A percentile compares a stretch with the other conserved stretches of the same genome.
Evolutionary conservation across 202 grass and related monocot species (phyloP).

Genomic region (Carex arenaria): DNA sequence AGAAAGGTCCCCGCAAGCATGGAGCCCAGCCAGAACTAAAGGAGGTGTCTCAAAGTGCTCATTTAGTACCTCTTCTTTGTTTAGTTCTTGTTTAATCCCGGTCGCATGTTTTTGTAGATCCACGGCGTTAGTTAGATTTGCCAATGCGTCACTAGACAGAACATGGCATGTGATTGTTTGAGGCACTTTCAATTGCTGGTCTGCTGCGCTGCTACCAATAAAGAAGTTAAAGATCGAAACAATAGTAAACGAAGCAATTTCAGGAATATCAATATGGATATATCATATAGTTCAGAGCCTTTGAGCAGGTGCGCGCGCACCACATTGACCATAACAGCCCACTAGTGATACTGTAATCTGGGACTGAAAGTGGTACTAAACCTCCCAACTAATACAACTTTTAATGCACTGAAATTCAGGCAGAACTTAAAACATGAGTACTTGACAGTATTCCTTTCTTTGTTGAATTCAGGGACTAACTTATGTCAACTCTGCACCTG

Average conservation of each 20-base stretch:
- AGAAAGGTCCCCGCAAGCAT: conserved; percentile 96
- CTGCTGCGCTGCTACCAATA: conserved; percentile 44
- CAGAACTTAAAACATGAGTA: background rate
- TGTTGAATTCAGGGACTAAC: background rate
- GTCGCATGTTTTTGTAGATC: conserved; percentile 27
- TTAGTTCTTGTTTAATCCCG: conserved; percentile 13
- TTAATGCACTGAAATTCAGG: background rate
- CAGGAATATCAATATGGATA: background rate
- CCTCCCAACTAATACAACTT: background rate
- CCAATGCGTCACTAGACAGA: conserved; percentile 73
- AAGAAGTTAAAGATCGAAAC: background rate
- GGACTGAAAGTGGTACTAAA: background rate
- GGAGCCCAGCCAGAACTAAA: conserved; percentile 84
- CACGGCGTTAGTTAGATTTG: conserved; percentile 48
- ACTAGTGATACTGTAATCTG: background rate
- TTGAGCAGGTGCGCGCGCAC: background rate
- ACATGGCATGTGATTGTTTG: conserved; percentile 75
- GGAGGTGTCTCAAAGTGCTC: conserved; percentile 9
- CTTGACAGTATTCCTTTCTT: background rate
- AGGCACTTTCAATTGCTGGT: conserved; percentile 55
- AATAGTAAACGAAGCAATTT: background rate
- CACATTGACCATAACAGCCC: background rate
- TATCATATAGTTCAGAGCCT: background rate
- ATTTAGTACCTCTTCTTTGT: conserved; percentile 9
- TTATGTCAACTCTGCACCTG: background rate